Conservation (phyloP, 805 yeast genomes). For the Dipodascus albidus region DNA sequence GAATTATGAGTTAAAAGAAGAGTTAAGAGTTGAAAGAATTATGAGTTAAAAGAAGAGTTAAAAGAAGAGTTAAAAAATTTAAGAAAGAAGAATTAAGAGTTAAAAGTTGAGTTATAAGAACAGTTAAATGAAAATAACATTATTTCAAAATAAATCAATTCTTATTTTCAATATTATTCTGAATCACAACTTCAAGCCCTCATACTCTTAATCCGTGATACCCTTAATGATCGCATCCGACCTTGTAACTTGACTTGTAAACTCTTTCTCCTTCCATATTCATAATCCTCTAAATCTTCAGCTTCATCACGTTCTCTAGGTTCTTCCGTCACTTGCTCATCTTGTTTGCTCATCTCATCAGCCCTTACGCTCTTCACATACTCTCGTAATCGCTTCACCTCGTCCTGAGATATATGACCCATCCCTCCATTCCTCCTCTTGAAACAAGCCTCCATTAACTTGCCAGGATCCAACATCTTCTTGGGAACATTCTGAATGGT, state of each 20-base stretch:
- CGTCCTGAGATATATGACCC: constrained; percentile 72
- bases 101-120: too few relatives aligned
- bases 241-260: not conserved
- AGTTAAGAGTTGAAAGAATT: too few relatives aligned
- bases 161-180: too few relatives aligned
- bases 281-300: not conserved
- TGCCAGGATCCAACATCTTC: constrained; percentile 46
- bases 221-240: not conserved
- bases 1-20: too few relatives aligned
- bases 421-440: constrained; percentile 54
- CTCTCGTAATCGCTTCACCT: constrained; percentile 63
- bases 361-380: constrained; percentile 37
- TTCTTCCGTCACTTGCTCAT: not conserved
- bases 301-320: not conserved
- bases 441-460: constrained; percentile 62
- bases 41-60: too few relatives aligned
- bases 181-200: not conserved
- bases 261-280: not conserved
- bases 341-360: not conserved
- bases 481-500: constrained; percentile 77
- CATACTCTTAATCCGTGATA: not conserved
- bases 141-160: too few relatives aligned
- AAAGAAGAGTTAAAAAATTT: not conserved
- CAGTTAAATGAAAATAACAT: too few relatives aligned
- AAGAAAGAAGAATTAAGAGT: too few relatives aligned